These are phyloP conservation scores for Eucalyptus sideroxylon DNA, from an alignment of 345 rosid species.

Conservation along the genomic window DNA sequence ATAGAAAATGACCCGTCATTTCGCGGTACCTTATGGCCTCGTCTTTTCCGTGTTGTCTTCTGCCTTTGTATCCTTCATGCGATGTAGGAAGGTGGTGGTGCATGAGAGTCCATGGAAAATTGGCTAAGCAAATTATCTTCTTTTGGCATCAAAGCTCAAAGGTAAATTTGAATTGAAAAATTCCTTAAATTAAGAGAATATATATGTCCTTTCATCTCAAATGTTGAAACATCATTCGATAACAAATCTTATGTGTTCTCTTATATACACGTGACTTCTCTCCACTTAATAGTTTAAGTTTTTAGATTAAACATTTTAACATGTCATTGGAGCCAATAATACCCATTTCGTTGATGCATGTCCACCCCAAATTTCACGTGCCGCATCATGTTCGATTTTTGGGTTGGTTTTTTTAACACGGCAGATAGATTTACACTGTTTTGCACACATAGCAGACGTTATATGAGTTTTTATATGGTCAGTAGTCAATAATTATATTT, in stretches of 20 bases:
- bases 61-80: neutral
- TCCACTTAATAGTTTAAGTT: neutral
- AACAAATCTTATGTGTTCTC: neutral
- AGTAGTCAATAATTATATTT: neutral
- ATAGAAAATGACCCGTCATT: neutral
- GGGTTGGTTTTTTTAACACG: neutral
- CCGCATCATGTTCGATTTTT: neutral
- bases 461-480: neutral
- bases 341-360: accelerated
- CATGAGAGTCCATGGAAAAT: neutral
- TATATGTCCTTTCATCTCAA: neutral
- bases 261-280: neutral
- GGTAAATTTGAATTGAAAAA: neutral
- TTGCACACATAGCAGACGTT: neutral
- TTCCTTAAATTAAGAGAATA: neutral
- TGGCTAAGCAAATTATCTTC: neutral
- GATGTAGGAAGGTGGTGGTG: neutral
- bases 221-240: neutral
- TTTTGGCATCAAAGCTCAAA: neutral
- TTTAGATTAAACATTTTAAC: neutral
- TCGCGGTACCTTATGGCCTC: neutral
- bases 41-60: neutral
- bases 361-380: neutral
- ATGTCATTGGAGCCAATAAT: neutral
- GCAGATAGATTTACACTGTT: neutral